Evolutionary conservation across 2,329 filamentous ascomycete species (phyloP).

Genomic region (Trichoderma lentiforme): DNA sequence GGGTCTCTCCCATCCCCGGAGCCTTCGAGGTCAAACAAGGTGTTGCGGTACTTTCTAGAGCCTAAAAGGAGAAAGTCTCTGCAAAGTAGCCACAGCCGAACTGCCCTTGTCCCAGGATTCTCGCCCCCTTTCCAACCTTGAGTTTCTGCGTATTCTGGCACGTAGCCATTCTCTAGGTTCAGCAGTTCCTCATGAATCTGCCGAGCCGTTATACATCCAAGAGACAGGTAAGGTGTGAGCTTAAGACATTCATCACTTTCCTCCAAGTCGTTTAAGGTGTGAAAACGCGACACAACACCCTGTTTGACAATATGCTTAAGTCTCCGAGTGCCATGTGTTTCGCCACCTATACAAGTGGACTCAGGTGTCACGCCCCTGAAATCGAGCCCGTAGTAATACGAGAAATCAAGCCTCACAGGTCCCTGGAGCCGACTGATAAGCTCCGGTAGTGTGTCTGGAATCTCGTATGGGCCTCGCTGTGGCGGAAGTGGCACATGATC

Average conservation of each 20-base stretch:
- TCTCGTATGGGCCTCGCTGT: conserved; percentile 60
- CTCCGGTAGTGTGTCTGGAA: conserved; percentile 53
- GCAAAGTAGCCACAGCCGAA: conserved; percentile 74
- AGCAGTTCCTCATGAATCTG: conserved; percentile 67
- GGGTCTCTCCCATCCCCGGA: conserved; percentile 50
- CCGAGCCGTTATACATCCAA: conserved; percentile 69
- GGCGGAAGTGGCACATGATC: conserved; percentile 47
- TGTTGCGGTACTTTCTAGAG: conserved; percentile 63
- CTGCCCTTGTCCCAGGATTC: conserved; percentile 65
- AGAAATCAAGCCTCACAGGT: conserved; percentile 44
- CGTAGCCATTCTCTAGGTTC: conserved; percentile 64
- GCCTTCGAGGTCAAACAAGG: conserved; percentile 63
- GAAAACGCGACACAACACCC: conserved; percentile 62
- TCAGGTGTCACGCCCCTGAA: conserved; percentile 57
- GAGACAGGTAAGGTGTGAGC: conserved; percentile 67
- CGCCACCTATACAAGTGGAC: conserved; percentile 60
- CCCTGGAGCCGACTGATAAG: conserved; percentile 53
- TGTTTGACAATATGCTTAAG: conserved; percentile 58
- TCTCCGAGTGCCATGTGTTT: conserved; percentile 56
- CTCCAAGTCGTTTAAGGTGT: conserved; percentile 66
- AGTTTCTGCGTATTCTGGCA: conserved; percentile 37
- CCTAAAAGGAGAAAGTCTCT: conserved; percentile 79
- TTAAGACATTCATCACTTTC: conserved; percentile 73
- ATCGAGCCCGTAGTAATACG: conserved; percentile 41
- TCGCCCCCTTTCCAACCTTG: conserved; percentile 66